Evolutionary conservation across 2,329 filamentous ascomycete genomes (phyloP), one percentile per base, ranked within the genome.

Genomic region (Rutstroemia sp.): DNA sequence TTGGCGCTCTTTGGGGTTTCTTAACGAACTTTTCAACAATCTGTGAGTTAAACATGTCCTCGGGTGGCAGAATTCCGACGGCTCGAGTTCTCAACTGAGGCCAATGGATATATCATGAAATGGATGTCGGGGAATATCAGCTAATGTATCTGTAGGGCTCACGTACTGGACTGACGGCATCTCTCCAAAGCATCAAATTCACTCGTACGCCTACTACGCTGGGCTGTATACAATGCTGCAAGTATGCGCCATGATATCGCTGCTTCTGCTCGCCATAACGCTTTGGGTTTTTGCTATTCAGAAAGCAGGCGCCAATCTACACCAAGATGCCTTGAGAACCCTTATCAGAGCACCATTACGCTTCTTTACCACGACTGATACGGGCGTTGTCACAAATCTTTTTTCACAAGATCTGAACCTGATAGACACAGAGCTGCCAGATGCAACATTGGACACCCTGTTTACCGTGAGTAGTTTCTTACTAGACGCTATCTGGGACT

Each of bases 181-280:
- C 37, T 30, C 52, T 34, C 58, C 58, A 14, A 10, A 49, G 19
- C 57, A 64, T 49, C 61, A 62, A 9, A 30, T 48, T 16, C 63
- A 67, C 49, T 58, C 61, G 30, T 51, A 59, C 21, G 50, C 61
- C 8, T 69, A 64, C 49, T 68, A 67, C 34, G 58, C 60, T 9
- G 65, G 66, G 3, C 57, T 68, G 25, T 69, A 69, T 52, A 59
- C 66, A 21, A 38, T 65, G 6, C 57, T 70, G 49, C 65, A 69
- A 55, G 57, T 66, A 16, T 61, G 60, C 27, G 62, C 55, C 46
- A 44, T 67, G 9, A 47, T 67, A 14, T 62, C 63, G 25, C 58
- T 65, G 9, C 39, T 63, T 53, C 49, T 62, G 23, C 59, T 65
- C 19, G 61, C 48, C 8, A 49, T 63, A 8, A 49, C 54, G 25